Evolutionary conservation across 1,139 yeast genomes (phyloP), one percentile per base, ranked within the genome.

Genomic region (Lodderomyces beijingensis): DNA sequence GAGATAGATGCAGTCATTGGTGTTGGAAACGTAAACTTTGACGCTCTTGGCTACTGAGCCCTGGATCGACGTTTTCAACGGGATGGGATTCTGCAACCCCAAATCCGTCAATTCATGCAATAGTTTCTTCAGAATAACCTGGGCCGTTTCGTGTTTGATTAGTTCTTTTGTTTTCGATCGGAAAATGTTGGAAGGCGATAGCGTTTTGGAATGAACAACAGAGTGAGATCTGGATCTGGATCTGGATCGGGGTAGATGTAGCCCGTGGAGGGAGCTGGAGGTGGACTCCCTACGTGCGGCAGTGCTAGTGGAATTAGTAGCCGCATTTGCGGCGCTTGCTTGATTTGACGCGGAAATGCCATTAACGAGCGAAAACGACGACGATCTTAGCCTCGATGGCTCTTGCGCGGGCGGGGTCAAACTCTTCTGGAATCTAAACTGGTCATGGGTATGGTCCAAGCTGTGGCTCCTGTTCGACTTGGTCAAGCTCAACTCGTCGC

Each of bases 81-180:
- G 62, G 4, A 65, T 52, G 4, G 73, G 73, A 25, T 49, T 53
- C 39, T 67, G 73, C 19, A 68, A 48, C 2, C 73, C 74, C 42
- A 65, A 50, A 27, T 67, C 71, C 26, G 45, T 52, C 24, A 68
- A 44, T 19, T 66, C 47, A 16, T 45, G 44, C 11, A 45, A 30
- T 27, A 68, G 44, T 42, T 68, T 67, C 40, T 62, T 62, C 55
- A 50, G 60, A 17, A 65, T 51, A 23, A 67, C 59, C 31, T 50
- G 60, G 9, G 64, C 50, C 2, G 70, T 63, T 41, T 65, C 72
- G 14, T 59, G 57, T 36, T 62, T 62, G 24, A 67, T 59, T 26
- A 66, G 55, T 30, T 62, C 70, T 39, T 60, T 64, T 15, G 70
- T 60, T 31, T 52, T 58, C 29, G 36, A 26, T 32, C 28, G 35